A percentile compares a stretch with the other conserved stretches of the same genome.
Evolutionary conservation across 352 stramenopile species (phyloP).

Genomic region (Blastocystis sp.): DNA sequence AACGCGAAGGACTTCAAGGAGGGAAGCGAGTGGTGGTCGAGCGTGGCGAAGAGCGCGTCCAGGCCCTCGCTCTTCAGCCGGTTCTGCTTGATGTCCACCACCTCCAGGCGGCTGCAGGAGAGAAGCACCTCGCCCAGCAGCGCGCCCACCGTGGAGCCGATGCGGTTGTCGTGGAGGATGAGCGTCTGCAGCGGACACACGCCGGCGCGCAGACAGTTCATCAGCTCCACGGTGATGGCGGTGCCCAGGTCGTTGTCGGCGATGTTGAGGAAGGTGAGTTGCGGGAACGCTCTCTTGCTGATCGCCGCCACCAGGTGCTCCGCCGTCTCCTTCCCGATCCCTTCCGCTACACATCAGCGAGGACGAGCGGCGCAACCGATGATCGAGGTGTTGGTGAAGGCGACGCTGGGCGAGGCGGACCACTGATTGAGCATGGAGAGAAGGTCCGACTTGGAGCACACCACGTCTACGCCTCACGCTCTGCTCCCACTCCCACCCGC

Average conservation of each 20-base stretch:
- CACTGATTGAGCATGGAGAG: neutral
- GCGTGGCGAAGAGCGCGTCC: neutral
- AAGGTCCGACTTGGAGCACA: slow-evolving; percentile 37
- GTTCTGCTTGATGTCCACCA: slow-evolving; percentile 13
- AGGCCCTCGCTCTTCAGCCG: slow-evolving; percentile 27
- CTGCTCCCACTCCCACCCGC: neutral
- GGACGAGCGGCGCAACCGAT: neutral
- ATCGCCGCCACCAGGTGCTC: slow-evolving; percentile 6
- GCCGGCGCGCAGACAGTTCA: neutral
- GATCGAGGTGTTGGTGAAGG: slow-evolving; percentile 9
- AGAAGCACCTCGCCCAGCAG: neutral
- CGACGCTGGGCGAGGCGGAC: neutral
- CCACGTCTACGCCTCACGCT: neutral
- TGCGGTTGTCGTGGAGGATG: slow-evolving; percentile 18
- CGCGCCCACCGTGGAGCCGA: slow-evolving; percentile 4
- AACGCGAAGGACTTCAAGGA: neutral
- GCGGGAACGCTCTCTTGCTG: neutral
- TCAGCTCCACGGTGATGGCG: neutral
- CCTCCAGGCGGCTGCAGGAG: neutral
- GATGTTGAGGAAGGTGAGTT: neutral
- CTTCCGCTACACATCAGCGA: neutral
- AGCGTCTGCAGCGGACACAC: neutral
- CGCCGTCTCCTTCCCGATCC: slow-evolving; percentile 38
- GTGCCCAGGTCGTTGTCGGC: slow-evolving; percentile 37
- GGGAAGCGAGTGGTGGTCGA: neutral